A percentile compares a stretch with the other conserved stretches of the same genome.
These are phyloP conservation scores for Curvularia sp. DNA, from an alignment of 2,329 filamentous ascomycete species.

Conservation along the genomic window DNA sequence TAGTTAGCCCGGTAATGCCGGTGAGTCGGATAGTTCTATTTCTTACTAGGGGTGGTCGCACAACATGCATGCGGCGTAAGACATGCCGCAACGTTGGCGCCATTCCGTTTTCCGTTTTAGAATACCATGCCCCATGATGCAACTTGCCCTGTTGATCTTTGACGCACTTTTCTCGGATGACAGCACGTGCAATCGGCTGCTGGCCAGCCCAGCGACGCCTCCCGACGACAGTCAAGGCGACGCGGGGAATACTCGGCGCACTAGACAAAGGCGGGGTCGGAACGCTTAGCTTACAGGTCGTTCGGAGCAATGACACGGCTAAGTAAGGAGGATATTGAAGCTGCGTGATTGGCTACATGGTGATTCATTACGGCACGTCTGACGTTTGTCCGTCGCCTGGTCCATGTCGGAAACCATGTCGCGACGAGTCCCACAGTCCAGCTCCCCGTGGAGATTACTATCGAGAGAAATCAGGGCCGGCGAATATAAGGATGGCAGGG, in stretches of 20 bases:
- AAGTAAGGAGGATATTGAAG: constrained; percentile 9
- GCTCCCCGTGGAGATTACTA: neutral
- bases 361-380: constrained; percentile 5
- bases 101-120: too few relatives aligned
- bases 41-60: neutral
- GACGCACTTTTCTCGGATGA: constrained; percentile 15
- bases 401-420: constrained; percentile 20
- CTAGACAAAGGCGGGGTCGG: constrained; percentile 31
- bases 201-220: constrained; percentile 12
- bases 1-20: too few relatives aligned
- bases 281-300: constrained; percentile 8
- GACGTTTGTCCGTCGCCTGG: constrained; percentile 22
- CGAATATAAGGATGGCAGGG: constrained; percentile 12
- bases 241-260: constrained; percentile 35
- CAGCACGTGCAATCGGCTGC: constrained; percentile 5
- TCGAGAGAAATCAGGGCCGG: neutral
- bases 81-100: neutral
- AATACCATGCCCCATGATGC: neutral
- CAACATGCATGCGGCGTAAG: constrained; percentile 4
- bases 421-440: neutral
- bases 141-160: neutral
- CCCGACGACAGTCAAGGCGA: constrained; percentile 6
- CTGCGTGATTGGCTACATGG: constrained; percentile 24
- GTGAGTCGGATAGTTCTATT: too few relatives aligned
- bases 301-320: constrained; percentile 33